Evolutionary conservation across 345 rosid species (phyloP).

Genomic region (Diplotaxis tenuifolia): DNA sequence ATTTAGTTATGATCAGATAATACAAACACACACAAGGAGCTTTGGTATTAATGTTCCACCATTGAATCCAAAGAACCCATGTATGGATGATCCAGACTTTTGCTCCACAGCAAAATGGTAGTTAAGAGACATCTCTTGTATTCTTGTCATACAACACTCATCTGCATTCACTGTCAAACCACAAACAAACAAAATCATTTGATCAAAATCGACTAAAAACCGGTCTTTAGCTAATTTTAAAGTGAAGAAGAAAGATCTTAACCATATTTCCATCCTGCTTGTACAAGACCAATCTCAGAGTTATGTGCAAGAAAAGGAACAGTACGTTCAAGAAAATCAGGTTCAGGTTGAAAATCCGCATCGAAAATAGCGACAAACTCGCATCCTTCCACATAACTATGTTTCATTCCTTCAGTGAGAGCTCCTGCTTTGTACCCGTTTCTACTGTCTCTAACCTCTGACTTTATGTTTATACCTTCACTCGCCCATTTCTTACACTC

Average conservation of each 20-base stretch:
- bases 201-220: background rate
- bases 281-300: conserved; percentile 72
- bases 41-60: conserved; percentile 18
- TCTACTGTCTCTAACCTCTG: conserved; percentile 64
- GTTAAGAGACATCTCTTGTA: conserved; percentile 43
- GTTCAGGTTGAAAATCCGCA: conserved; percentile 87
- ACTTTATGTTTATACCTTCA: conserved; percentile 65
- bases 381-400: conserved; percentile 66
- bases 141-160: conserved; percentile 40
- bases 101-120: conserved; percentile 41
- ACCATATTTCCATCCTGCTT: conserved; percentile 96
- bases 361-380: conserved; percentile 82
- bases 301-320: conserved; percentile 68
- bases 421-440: conserved; percentile 87
- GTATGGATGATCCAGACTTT: conserved; percentile 36
- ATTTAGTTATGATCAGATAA: background rate
- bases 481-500: conserved; percentile 78
- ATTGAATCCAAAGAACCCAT: conserved; percentile 38
- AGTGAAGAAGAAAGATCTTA: conserved; percentile 4
- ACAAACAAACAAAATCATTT: background rate
- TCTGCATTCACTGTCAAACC: conserved; percentile 27
- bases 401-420: conserved; percentile 74
- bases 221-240: conserved; percentile 4
- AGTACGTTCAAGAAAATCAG: conserved; percentile 71
- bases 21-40: conserved; percentile 10